phyloP scores from a whole-genome alignment of 2,329 filamentous ascomycete genomes.

The Fusarium aywerte region DNA sequence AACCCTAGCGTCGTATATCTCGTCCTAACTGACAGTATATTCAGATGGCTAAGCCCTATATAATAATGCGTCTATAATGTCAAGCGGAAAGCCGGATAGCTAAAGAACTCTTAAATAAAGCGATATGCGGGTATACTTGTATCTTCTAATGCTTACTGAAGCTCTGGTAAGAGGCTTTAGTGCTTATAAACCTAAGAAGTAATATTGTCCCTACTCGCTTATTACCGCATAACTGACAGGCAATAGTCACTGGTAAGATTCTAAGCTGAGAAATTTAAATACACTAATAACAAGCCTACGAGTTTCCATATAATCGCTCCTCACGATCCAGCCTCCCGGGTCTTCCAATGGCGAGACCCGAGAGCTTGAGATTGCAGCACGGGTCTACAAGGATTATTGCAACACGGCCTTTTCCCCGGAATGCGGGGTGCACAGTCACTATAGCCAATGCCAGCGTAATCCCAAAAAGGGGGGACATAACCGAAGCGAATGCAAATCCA shows the following conservation, averaged over 20 bases:
- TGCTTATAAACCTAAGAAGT: no score
- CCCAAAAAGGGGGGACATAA: not conserved
- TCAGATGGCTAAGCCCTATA: not conserved
- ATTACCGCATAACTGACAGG: not conserved
- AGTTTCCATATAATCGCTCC: not conserved
- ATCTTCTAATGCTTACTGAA: no score
- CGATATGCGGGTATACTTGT: no score
- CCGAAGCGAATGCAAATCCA: not conserved
- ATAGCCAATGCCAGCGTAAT: not conserved
- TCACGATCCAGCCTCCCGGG: not conserved
- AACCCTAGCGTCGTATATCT: not conserved
- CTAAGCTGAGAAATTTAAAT: no score
- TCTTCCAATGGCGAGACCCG: not conserved
- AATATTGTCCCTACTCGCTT: no score
- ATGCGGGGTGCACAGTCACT: not conserved
- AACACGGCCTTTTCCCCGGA: constrained; percentile 1
- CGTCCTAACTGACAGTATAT: not conserved
- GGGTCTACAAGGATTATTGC: not conserved
- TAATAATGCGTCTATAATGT: not conserved
- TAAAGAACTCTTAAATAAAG: no score
- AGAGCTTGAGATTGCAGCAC: no score
- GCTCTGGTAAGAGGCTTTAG: no score
- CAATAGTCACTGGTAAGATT: no score
- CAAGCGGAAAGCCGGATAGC: not conserved
- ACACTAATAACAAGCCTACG: no score